A percentile compares a stretch with the other conserved stretches of the same genome.
phyloP scores from a whole-genome alignment of 768 basidiomycete genomes.

The Macrolepiota albuminosa region DNA sequence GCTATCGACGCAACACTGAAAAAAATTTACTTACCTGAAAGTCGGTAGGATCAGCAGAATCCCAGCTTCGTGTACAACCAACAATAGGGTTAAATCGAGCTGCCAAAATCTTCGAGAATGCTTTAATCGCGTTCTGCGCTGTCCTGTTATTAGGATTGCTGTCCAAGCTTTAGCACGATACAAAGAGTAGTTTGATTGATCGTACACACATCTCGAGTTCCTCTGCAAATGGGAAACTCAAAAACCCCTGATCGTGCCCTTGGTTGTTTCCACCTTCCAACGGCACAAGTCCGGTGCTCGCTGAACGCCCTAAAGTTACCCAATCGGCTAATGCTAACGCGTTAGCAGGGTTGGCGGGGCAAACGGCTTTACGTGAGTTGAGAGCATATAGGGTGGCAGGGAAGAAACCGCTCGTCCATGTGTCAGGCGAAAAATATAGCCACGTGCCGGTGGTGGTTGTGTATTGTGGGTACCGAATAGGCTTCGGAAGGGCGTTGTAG shows the following conservation, averaged over 20 bases:
- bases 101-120: slow-evolving; percentile 55
- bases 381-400: slow-evolving; percentile 58
- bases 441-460: slow-evolving; percentile 48
- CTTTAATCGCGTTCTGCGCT: slow-evolving; percentile 51
- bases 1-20: background rate
- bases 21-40: slow-evolving; percentile 29
- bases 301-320: slow-evolving; percentile 48
- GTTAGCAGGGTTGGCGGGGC: slow-evolving; percentile 33
- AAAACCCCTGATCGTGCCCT: slow-evolving; percentile 69
- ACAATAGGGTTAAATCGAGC: slow-evolving; percentile 56
- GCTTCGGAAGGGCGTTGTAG: slow-evolving; percentile 37
- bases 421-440: slow-evolving; percentile 49
- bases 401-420: slow-evolving; percentile 72
- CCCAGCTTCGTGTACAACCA: slow-evolving; percentile 70
- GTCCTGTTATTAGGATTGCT: slow-evolving; percentile 58
- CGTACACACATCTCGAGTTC: slow-evolving; percentile 50
- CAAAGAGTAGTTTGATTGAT: background rate
- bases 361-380: slow-evolving; percentile 47
- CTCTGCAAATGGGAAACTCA: slow-evolving; percentile 58
- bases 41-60: slow-evolving; percentile 41
- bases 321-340: slow-evolving; percentile 44
- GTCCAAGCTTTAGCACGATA: background rate
- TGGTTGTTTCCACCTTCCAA: slow-evolving; percentile 43
- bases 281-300: slow-evolving; percentile 48
- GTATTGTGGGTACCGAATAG: slow-evolving; percentile 40